phyloP scores from a whole-genome alignment of 768 basidiomycete genomes.

The Xanthoconium purpureum region DNA sequence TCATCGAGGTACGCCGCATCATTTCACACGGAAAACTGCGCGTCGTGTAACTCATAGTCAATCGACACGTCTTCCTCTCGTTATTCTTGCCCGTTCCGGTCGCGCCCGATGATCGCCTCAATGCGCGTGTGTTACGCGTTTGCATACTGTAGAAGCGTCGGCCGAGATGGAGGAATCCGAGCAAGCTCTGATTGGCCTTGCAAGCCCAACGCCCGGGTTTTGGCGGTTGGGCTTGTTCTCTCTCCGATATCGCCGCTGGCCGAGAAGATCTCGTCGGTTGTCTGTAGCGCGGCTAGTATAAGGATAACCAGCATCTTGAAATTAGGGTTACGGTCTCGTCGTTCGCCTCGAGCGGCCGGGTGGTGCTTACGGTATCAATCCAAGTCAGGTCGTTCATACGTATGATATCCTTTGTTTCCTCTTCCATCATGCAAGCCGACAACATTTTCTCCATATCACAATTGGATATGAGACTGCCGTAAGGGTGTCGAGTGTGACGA shows the following conservation, averaged over 20 bases:
- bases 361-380: neutral
- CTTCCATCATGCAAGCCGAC: neutral
- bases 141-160: slow-evolving; percentile 12
- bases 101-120: neutral
- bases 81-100: slow-evolving; percentile 1
- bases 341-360: neutral
- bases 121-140: too few relatives aligned
- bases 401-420: neutral
- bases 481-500: neutral
- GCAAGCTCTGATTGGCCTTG: slow-evolving; percentile 16
- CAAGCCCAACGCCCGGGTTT: neutral
- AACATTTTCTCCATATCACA: neutral
- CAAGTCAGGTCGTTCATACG: neutral
- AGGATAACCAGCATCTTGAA: neutral
- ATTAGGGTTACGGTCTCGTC: neutral
- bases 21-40: slow-evolving; percentile 2
- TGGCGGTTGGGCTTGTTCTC: neutral
- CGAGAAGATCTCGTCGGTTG: neutral
- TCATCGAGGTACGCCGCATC: slow-evolving; percentile 36
- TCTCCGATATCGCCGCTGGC: neutral
- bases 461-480: neutral
- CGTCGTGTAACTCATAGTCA: neutral
- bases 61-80: neutral
- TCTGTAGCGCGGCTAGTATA: neutral
- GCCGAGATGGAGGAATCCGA: slow-evolving; percentile 20